A percentile compares a stretch with the other conserved stretches of the same genome.
phyloP scores from a whole-genome alignment of 2,329 filamentous ascomycete species.

The Lachnellula cervina region DNA sequence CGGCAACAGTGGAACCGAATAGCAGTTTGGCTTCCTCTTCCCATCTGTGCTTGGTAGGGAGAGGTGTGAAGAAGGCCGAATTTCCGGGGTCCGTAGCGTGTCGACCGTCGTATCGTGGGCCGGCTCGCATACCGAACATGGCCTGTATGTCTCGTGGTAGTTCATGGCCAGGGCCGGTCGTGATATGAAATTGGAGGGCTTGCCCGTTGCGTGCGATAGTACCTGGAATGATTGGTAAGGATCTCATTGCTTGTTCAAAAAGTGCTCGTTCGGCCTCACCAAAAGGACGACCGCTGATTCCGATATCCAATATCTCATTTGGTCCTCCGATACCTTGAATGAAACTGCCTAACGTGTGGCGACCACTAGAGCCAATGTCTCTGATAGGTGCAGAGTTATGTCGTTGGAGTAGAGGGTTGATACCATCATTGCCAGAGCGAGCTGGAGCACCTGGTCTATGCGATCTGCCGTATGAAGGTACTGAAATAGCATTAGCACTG shows the following conservation, averaged over 20 bases:
- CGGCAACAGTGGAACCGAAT: slow-evolving; percentile 63
- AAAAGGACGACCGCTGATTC: slow-evolving; percentile 28
- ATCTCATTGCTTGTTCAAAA: slow-evolving; percentile 30
- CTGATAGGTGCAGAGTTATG: slow-evolving; percentile 36
- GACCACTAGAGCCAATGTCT: slow-evolving; percentile 43
- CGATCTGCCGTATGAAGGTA: slow-evolving; percentile 40
- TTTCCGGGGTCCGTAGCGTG: slow-evolving; percentile 30
- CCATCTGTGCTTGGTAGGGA: slow-evolving; percentile 73
- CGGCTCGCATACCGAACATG: slow-evolving; percentile 33
- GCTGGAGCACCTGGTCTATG: slow-evolving; percentile 49
- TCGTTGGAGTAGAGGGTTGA: slow-evolving; percentile 80
- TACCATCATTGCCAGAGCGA: slow-evolving; percentile 67
- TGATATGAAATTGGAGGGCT: slow-evolving; percentile 57
- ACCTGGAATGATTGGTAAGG: slow-evolving; percentile 29
- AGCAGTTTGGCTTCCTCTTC: slow-evolving; percentile 85
- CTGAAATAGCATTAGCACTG: slow-evolving; percentile 32
- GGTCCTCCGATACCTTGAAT: slow-evolving; percentile 42
- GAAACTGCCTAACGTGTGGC: slow-evolving; percentile 44
- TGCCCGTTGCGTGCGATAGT: slow-evolving; percentile 40
- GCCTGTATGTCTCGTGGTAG: slow-evolving; percentile 47
- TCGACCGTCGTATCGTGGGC: slow-evolving; percentile 22
- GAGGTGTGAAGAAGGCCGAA: slow-evolving; percentile 54
- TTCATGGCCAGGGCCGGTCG: slow-evolving; percentile 43
- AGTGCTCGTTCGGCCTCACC: slow-evolving; percentile 27
- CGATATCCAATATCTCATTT: slow-evolving; percentile 31